Evolutionary conservation across 305 asterid species (phyloP).

Genomic region (Fraxinus nigra): DNA sequence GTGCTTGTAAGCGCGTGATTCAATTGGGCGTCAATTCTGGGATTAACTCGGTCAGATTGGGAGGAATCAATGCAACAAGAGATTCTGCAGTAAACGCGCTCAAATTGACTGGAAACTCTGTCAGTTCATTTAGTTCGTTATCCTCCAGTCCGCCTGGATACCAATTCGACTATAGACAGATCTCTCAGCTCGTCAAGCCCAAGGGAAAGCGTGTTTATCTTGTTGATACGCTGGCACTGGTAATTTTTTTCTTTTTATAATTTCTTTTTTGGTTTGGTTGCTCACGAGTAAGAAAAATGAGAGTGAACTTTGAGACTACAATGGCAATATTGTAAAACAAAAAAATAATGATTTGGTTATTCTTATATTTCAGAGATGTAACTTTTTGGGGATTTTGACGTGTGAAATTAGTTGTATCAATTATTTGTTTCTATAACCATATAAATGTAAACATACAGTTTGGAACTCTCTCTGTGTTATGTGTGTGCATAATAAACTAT

Average conservation of each 20-base stretch:
- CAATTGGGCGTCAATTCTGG: slow-evolving; percentile 27
- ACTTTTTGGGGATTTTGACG: background rate
- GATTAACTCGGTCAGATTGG: slow-evolving; percentile 26
- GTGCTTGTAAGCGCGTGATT: slow-evolving; percentile 33
- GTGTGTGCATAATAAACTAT: background rate
- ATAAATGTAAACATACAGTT: background rate
- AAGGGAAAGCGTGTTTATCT: slow-evolving; percentile 41
- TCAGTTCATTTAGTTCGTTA: slow-evolving; percentile 26
- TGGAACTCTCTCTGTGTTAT: background rate
- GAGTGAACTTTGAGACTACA: background rate
- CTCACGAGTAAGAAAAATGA: background rate
- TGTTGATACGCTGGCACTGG: slow-evolving; percentile 58
- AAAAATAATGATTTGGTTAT: background rate
- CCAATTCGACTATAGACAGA: slow-evolving; percentile 37
- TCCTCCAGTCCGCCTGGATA: slow-evolving; percentile 30
- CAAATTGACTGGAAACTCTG: background rate
- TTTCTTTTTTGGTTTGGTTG: background rate
- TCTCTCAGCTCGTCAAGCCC: slow-evolving; percentile 49
- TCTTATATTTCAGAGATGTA: background rate
- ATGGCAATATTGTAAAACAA: background rate
- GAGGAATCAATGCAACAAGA: slow-evolving; percentile 24
- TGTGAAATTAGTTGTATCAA: background rate
- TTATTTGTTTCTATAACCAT: background rate
- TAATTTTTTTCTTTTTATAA: slow-evolving; percentile 1
- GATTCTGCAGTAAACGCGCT: slow-evolving; percentile 12